Conservation (phyloP, 208 protist genomes). For the Perkinsela sp. region DNA sequence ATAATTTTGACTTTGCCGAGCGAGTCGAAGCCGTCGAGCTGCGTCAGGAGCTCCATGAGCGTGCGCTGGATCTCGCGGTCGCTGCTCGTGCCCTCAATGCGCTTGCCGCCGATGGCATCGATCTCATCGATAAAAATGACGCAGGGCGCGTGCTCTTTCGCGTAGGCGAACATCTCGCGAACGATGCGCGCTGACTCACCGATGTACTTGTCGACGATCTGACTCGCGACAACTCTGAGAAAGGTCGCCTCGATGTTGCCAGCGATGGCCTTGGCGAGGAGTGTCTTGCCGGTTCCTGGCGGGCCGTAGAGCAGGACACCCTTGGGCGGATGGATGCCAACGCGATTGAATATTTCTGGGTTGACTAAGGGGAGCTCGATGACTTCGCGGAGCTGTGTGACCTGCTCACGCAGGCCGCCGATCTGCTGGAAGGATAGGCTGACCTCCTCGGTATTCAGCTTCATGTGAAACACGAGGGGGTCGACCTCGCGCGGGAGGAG, state of each 20-base stretch:
- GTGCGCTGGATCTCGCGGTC: slow-evolving; percentile 97
- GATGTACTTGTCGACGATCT: slow-evolving; percentile 99
- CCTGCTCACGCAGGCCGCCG: slow-evolving; percentile 89
- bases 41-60: slow-evolving; percentile 95
- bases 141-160: slow-evolving; percentile 89
- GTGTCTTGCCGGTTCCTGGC: slow-evolving; percentile 75
- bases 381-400: slow-evolving; percentile 92
- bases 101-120: slow-evolving; percentile 93
- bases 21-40: slow-evolving; percentile 94
- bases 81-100: slow-evolving; percentile 90
- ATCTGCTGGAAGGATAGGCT: slow-evolving; percentile 76
- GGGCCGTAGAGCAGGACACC: slow-evolving; percentile 96
- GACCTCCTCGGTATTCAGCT: slow-evolving; percentile 76
- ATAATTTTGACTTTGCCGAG: slow-evolving; percentile 97
- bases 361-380: slow-evolving; percentile 97
- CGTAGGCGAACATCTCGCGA: slow-evolving; percentile 96
- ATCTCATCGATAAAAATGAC: slow-evolving; percentile 99
- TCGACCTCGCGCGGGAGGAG: slow-evolving; percentile 92
- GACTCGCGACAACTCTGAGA: slow-evolving; percentile 88
- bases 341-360: slow-evolving; percentile 91
- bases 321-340: slow-evolving; percentile 96
- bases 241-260: slow-evolving; percentile 91
- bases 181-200: slow-evolving; percentile 92
- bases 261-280: slow-evolving; percentile 93
- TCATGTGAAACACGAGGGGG: slow-evolving; percentile 97